Percentiles rank a stretch among this genome's conserved stretches.
Evolutionary conservation across 2,329 filamentous ascomycete genomes (phyloP).

Genomic region (Aureobasidium sp.): DNA sequence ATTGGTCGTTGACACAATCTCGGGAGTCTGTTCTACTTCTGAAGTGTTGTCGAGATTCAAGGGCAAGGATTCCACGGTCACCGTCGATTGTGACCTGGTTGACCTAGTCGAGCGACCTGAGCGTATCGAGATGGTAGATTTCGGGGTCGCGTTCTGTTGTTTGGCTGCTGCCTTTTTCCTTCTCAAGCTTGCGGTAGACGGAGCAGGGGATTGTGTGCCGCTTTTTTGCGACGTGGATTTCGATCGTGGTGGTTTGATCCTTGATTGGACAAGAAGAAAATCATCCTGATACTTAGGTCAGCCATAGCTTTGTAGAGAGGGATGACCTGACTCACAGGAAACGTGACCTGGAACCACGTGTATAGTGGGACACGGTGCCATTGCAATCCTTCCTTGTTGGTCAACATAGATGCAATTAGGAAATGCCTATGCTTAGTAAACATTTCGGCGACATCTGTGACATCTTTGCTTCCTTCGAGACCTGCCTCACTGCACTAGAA

Average conservation of each 20-base stretch:
- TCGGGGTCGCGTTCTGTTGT: background rate
- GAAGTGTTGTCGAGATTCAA: background rate
- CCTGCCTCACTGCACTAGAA: background rate
- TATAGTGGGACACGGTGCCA: conserved; percentile 40
- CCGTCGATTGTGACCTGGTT: conserved; percentile 3
- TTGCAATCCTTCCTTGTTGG: conserved; percentile 36
- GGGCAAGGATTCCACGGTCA: background rate
- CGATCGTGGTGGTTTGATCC: conserved; percentile 1
- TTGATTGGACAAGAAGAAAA: background rate
- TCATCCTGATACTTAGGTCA: background rate
- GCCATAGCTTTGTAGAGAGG: background rate
- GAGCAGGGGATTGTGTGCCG: conserved; percentile 18
- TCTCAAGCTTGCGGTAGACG: conserved; percentile 21
- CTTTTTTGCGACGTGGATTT: conserved; percentile 8
- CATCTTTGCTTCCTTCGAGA: background rate
- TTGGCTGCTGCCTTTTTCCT: conserved; percentile 20
- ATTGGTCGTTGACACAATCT: background rate
- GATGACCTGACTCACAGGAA: conserved; percentile 22
- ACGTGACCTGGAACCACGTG: conserved; percentile 33
- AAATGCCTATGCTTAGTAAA: conserved; percentile 37
- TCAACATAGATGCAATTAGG: conserved; percentile 39
- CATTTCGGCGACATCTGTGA: conserved; percentile 28
- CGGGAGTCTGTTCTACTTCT: background rate
- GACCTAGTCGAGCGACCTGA: conserved; percentile 3
- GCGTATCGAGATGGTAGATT: background rate